Evolutionary conservation across 169 alveolate species (phyloP).

Genomic region (Cytauxzoon felis): DNA sequence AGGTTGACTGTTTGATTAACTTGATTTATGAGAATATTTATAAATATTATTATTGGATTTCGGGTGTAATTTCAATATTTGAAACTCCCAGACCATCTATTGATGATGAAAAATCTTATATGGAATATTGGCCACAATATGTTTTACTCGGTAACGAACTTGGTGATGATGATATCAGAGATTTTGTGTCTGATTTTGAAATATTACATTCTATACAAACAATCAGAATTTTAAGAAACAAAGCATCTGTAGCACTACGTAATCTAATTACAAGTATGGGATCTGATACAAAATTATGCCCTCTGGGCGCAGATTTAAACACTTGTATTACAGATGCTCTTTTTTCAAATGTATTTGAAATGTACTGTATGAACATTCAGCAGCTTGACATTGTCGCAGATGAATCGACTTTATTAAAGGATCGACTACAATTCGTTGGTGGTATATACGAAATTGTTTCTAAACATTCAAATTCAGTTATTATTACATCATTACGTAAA

Average conservation of each 20-base stretch:
- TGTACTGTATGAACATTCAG: constrained; percentile 37
- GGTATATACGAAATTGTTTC: constrained; percentile 60
- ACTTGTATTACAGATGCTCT: constrained; percentile 53
- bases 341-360: constrained; percentile 39
- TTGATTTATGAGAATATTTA: constrained; percentile 28
- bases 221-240: constrained; percentile 36
- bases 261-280: constrained; percentile 26
- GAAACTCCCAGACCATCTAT: constrained; percentile 48
- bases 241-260: constrained; percentile 42
- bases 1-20: constrained; percentile 41
- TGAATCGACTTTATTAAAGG: constrained; percentile 32
- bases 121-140: constrained; percentile 65
- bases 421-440: constrained; percentile 41
- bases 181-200: constrained; percentile 55
- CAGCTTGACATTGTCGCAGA: neutral
- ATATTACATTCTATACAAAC: constrained; percentile 53
- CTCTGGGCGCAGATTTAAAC: constrained; percentile 12
- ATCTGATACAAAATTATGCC: neutral
- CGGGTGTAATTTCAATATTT: constrained; percentile 46
- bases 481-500: constrained; percentile 46
- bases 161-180: constrained; percentile 15
- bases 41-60: constrained; percentile 41
- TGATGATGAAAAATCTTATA: constrained; percentile 35
- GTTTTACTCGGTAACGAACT: constrained; percentile 16
- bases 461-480: constrained; percentile 30